Evolutionary conservation across 345 rosid species (phyloP).

Genomic region (Corchorus capsularis): DNA sequence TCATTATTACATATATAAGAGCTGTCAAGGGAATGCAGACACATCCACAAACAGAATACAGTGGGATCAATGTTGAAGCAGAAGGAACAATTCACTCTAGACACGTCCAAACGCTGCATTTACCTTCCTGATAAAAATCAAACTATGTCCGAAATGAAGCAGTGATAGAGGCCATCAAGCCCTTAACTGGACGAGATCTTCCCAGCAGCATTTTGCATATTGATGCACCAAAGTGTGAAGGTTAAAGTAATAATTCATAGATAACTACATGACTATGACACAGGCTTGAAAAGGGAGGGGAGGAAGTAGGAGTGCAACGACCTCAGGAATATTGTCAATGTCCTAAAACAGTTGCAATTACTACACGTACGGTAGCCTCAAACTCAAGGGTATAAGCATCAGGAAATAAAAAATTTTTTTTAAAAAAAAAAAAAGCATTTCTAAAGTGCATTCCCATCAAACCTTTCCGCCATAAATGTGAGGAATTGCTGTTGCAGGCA

Average conservation of each 20-base stretch:
- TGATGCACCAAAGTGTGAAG: conserved; percentile 73
- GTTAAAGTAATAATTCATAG: conserved; percentile 46
- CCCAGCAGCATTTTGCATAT: conserved; percentile 93
- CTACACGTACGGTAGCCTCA: conserved; percentile 33
- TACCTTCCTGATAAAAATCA: conserved; percentile 92
- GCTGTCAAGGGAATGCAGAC: conserved; percentile 29
- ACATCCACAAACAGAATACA: conserved; percentile 39
- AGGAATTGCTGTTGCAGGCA: conserved; percentile 71
- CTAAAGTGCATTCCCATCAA: conserved; percentile 56
- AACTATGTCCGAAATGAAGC: conserved; percentile 79
- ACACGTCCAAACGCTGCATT: conserved; percentile 82
- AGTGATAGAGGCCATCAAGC: conserved; percentile 89
- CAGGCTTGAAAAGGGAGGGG: conserved; percentile 32
- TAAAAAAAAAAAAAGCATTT: conserved; percentile 39
- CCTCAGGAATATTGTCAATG: conserved; percentile 30
- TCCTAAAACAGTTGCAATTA: conserved; percentile 38
- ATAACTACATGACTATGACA: conserved; percentile 44
- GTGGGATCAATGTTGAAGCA: conserved; percentile 51
- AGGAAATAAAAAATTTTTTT: conserved; percentile 20
- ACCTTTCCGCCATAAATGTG: conserved; percentile 64
- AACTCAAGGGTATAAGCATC: conserved; percentile 40
- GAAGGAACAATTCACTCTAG: conserved; percentile 78
- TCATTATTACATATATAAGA: conserved; percentile 25
- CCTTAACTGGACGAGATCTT: conserved; percentile 86
- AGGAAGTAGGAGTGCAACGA: conserved; percentile 26